Percentiles rank a stretch among this genome's conserved stretches.
Conservation (phyloP, 1,284 basidiomycete species). For the Filobasidium uniguttulatum region DNA sequence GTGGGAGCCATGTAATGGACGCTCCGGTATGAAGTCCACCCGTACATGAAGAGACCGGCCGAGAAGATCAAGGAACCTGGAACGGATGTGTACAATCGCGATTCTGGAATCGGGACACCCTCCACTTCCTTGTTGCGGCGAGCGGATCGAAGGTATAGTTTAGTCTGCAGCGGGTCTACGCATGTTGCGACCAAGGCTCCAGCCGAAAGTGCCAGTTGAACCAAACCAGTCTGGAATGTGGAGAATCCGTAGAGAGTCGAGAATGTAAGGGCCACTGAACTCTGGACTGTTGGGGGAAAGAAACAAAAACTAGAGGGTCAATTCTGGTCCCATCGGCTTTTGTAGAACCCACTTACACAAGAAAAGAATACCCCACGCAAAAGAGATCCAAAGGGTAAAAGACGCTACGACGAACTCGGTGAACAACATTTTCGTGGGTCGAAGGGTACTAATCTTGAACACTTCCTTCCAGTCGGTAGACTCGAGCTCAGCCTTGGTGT, state of each 20-base stretch:
- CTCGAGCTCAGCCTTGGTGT: conserved; percentile 53
- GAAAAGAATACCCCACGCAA: conserved; percentile 13
- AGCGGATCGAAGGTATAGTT: conserved; percentile 5
- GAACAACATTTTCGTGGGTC: conserved; percentile 38
- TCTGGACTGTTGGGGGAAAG: conserved; percentile 2
- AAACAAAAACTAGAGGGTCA: background rate
- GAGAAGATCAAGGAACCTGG: conserved; percentile 28
- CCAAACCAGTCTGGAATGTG: conserved; percentile 23
- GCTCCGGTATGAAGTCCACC: conserved; percentile 6
- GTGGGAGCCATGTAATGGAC: conserved; percentile 15
- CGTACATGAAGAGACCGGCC: conserved; percentile 1
- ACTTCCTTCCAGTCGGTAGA: conserved; percentile 25
- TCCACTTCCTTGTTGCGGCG: conserved; percentile 12
- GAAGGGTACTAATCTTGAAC: conserved; percentile 52
- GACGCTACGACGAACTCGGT: conserved; percentile 16
- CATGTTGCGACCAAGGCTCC: conserved; percentile 15
- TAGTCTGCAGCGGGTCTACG: conserved; percentile 12
- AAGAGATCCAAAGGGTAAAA: conserved; percentile 18
- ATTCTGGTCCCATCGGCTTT: background rate
- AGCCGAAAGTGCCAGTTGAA: conserved; percentile 15
- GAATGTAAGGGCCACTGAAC: conserved; percentile 12
- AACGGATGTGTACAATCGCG: conserved; percentile 20
- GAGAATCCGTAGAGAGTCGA: conserved; percentile 16
- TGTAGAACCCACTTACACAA: conserved; percentile 6
- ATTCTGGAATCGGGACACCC: conserved; percentile 20